Evolutionary conservation across 106 monocot genomes (phyloP).

Genomic region (Cymbidium sinense): DNA sequence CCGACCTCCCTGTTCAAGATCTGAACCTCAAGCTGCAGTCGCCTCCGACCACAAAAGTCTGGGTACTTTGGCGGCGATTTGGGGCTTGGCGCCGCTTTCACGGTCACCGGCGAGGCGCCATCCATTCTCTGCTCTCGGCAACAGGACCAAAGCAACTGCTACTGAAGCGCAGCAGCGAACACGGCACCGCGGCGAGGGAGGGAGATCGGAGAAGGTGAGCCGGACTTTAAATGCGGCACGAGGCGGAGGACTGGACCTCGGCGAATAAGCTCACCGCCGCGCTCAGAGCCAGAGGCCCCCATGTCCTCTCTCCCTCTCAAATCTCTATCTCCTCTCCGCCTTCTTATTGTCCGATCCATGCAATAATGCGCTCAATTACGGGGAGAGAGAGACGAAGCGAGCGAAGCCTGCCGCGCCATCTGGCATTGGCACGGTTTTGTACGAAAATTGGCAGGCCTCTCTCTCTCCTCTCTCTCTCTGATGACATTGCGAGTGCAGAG

Average conservation of each 20-base stretch:
- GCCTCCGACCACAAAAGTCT: constrained; percentile 74
- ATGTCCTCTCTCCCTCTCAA: not conserved
- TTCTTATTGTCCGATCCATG: constrained; percentile 19
- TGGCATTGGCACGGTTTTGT: constrained; percentile 7
- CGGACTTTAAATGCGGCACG: constrained; percentile 10
- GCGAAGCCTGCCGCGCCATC: not conserved
- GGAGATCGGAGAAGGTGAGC: not conserved
- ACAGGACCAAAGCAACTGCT: not conserved
- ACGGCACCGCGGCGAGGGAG: not conserved
- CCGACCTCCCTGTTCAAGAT: constrained; percentile 83
- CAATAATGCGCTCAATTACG: constrained; percentile 14
- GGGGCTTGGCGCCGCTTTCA: constrained; percentile 40
- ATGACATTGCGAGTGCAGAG: not conserved
- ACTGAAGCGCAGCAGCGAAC: not conserved
- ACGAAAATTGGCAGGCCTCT: not conserved
- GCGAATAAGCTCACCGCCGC: constrained; percentile 17
- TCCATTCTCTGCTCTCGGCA: not conserved
- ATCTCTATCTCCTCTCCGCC: not conserved
- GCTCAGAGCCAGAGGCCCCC: constrained; percentile 5
- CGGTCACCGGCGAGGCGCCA: not conserved
- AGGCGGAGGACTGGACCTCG: constrained; percentile 14
- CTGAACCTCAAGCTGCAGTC: constrained; percentile 82
- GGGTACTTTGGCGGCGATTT: constrained; percentile 91
- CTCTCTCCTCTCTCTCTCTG: not conserved
- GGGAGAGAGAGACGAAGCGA: constrained; percentile 6